A percentile compares a stretch with the other conserved stretches of the same genome.
These are phyloP conservation scores for Eleusine coracana DNA, from an alignment of 176 grass and related monocot species.

Conservation along the genomic window DNA sequence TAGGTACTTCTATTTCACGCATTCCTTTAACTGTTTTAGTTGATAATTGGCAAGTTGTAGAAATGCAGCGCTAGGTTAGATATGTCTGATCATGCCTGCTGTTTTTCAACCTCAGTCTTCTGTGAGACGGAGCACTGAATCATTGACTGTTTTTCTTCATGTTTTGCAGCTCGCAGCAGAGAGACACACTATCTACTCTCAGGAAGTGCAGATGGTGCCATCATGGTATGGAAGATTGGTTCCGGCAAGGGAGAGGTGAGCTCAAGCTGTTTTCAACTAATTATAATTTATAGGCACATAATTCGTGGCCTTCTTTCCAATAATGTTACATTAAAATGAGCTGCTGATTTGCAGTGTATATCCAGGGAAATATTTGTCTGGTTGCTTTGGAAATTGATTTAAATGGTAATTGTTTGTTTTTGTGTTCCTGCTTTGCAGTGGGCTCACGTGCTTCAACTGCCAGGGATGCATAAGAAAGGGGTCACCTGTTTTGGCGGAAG, in stretches of 20 bases:
- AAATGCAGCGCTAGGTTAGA: background rate
- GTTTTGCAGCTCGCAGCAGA: slow-evolving; percentile 52
- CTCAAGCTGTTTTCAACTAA: background rate
- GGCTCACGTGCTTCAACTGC: slow-evolving; percentile 69
- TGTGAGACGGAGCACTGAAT: background rate
- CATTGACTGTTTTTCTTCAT: slow-evolving; percentile 6
- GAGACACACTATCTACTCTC: slow-evolving; percentile 76
- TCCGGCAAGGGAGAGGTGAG: slow-evolving; percentile 67
- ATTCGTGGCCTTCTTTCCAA: background rate
- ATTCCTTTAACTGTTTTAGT: background rate
- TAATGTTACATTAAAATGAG: background rate
- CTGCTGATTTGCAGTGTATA: background rate
- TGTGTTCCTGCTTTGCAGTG: slow-evolving; percentile 62
- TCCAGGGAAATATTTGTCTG: background rate
- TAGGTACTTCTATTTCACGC: background rate
- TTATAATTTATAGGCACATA: background rate
- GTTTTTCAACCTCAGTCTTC: background rate
- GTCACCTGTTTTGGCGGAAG: slow-evolving; percentile 80
- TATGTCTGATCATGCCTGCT: background rate
- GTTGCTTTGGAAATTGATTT: slow-evolving; percentile 8
- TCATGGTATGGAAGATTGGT: slow-evolving; percentile 78
- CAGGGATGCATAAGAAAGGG: slow-evolving; percentile 92
- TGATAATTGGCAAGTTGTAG: background rate
- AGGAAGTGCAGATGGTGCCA: slow-evolving; percentile 80
- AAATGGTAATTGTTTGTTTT: slow-evolving; percentile 28